Conservation (phyloP, 768 basidiomycete species). For the Pleurotus eryngii region DNA sequence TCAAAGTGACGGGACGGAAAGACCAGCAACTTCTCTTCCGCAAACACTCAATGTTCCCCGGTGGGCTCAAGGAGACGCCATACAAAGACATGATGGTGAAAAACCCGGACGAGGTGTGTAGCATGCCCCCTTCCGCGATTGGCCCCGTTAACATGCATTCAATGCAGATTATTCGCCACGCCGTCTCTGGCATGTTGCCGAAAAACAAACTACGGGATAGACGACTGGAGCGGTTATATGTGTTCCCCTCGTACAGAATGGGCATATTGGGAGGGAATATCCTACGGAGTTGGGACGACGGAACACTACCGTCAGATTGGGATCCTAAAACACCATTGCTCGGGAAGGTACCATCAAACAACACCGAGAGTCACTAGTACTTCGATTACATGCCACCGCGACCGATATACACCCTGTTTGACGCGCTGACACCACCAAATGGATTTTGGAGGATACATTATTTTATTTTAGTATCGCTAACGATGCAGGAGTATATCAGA, state of each 20-base stretch:
- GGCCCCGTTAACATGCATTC: not conserved
- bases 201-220: conserved; percentile 95
- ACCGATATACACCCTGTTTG: not conserved
- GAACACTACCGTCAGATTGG: conserved; percentile 42
- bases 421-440: too few species aligned
- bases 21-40: conserved; percentile 82
- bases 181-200: conserved; percentile 97
- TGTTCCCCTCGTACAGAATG: conserved; percentile 80
- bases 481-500: not conserved
- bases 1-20: conserved; percentile 89
- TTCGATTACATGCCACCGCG: not conserved
- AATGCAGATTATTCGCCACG: conserved; percentile 85
- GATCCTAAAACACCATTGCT: conserved; percentile 3
- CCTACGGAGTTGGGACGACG: conserved; percentile 81
- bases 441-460: not conserved
- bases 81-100: conserved; percentile 80
- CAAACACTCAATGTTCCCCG: conserved; percentile 90
- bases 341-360: conserved; percentile 1
- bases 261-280: conserved; percentile 77
- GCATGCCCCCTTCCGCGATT: conserved; percentile 2
- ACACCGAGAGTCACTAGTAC: not conserved
- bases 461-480: not conserved
- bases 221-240: conserved; percentile 81
- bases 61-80: conserved; percentile 88
- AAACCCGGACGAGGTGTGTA: conserved; percentile 84